Base-by-base conservation (phyloP, 768 basidiomycete species). In the Neoboletus magnificus region DNA sequence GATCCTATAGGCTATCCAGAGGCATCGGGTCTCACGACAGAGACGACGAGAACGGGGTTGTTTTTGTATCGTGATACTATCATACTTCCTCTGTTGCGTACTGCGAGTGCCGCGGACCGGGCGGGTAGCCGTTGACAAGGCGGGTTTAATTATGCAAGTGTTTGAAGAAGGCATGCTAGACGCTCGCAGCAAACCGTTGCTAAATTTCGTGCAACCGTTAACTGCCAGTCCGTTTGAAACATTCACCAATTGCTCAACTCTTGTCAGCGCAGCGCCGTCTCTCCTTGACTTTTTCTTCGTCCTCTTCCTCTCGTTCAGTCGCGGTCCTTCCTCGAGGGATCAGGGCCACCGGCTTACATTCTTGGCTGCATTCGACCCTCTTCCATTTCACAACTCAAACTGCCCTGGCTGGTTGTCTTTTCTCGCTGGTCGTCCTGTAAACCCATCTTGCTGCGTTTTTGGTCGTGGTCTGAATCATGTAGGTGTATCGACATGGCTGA, bases 1-100 rank as follows among this genome's bases (percentile, higher is more conserved):
- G 83, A 53, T 77, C 76, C 5, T 86, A 79, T 65, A 85, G 84
- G 86, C 60, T 84, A 42, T 80, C 82, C 22, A 87, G 86, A 55
- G 77, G 73, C 7, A 67, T 69, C 62, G 74, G 74, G 33, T 67
- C 63, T 20, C 30, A 54, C 50, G 62, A 71, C 27, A 65, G 64
- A 52, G 64, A 59, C 10, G 54, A 52, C 23, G 58, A 55, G 32
- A 56, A 59, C 11, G 35, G 18, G 5, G 30, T 33, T 23, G 54
- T 37, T 22, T 54, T 41, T 27, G 49, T 51, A 37, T 4, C 30
- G 3, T 54, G 43, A 60, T 57, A 35, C 5, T 33, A 7, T 16
- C 33, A 15, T 33, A 32, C 13, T 5, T 35, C 1, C 1, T 16
- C 7, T 27, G 23, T 32, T 20, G 43, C 37, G 27, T 11, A 32